Percentiles rank a stretch among this genome's conserved stretches.
phyloP scores from a whole-genome alignment of 1,139 yeast species.

The Hanseniaspora sp. region DNA sequence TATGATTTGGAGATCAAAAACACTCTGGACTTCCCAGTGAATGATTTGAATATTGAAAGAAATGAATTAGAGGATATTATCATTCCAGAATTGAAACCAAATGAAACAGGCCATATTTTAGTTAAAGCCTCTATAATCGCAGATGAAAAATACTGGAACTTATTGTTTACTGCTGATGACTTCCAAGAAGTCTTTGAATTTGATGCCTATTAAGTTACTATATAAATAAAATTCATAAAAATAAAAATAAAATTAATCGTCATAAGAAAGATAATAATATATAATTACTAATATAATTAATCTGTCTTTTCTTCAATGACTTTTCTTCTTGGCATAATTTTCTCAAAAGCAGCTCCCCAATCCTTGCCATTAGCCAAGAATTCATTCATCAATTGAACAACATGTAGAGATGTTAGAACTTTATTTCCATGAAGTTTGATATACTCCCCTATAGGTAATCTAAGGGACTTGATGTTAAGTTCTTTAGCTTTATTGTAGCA shows the following conservation, averaged over 20 bases:
- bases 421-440: conserved; percentile 74
- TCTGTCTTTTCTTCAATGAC: conserved; percentile 25
- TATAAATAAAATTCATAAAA: too few relatives aligned
- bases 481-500: conserved; percentile 73
- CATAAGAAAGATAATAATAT: background rate
- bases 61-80: background rate
- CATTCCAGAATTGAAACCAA: conserved; percentile 7
- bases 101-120: conserved; percentile 5
- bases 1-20: conserved; percentile 77
- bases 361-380: conserved; percentile 61
- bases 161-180: conserved; percentile 7
- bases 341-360: conserved; percentile 81
- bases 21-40: conserved; percentile 64
- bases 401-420: conserved; percentile 90
- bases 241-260: background rate
- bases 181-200: conserved; percentile 16
- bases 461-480: conserved; percentile 60
- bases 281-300: background rate
- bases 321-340: conserved; percentile 74
- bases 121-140: background rate
- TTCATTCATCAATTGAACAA: conserved; percentile 69
- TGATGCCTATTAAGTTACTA: background rate
- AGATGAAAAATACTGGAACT: conserved; percentile 2
- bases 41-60: conserved; percentile 40
- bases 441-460: conserved; percentile 79